A percentile compares a stretch with the other conserved stretches of the same genome.
phyloP scores from a whole-genome alignment of 2,329 filamentous ascomycete genomes.

The Nigrospora osmanthi region DNA sequence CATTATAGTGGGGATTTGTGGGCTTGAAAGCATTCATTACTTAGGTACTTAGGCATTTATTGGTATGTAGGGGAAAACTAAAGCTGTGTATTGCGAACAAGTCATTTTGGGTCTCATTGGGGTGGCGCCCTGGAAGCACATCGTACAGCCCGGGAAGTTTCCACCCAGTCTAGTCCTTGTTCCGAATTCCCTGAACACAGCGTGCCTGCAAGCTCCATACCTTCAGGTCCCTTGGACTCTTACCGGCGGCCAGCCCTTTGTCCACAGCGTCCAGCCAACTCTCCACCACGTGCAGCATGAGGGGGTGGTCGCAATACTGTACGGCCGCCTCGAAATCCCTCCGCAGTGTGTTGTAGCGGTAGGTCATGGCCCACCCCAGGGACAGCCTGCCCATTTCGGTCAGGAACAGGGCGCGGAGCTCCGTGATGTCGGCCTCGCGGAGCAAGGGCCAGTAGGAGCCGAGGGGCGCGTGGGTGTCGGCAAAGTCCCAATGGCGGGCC shows the following conservation, averaged over 20 bases:
- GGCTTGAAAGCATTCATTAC: not conserved
- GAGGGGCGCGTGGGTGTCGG: not conserved
- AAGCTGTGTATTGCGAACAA: not conserved
- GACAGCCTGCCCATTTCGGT: conserved; percentile 11
- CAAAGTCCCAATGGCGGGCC: conserved; percentile 1
- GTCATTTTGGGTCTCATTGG: not conserved
- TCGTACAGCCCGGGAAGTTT: no score
- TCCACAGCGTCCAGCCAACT: conserved; percentile 15
- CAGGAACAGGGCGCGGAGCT: conserved; percentile 15
- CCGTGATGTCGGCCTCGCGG: conserved; percentile 15
- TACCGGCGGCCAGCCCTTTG: conserved; percentile 5
- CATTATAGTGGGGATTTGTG: not conserved
- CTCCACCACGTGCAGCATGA: conserved; percentile 10
- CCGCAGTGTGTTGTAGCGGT: conserved; percentile 1
- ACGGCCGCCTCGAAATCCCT: conserved; percentile 22
- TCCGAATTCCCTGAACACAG: not conserved
- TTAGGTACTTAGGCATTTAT: no score
- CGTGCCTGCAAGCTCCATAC: not conserved
- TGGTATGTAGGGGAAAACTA: not conserved
- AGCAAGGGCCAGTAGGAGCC: conserved; percentile 9
- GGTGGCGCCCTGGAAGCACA: not conserved
- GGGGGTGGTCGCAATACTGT: conserved; percentile 18
- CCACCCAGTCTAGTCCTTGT: not conserved
- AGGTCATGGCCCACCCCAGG: conserved; percentile 12
- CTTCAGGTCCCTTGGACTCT: not conserved